Percentiles rank a stretch among this genome's conserved stretches.
Conservation (phyloP, 2,329 filamentous ascomycete species). For the Ophiostoma tasmaniense region DNA sequence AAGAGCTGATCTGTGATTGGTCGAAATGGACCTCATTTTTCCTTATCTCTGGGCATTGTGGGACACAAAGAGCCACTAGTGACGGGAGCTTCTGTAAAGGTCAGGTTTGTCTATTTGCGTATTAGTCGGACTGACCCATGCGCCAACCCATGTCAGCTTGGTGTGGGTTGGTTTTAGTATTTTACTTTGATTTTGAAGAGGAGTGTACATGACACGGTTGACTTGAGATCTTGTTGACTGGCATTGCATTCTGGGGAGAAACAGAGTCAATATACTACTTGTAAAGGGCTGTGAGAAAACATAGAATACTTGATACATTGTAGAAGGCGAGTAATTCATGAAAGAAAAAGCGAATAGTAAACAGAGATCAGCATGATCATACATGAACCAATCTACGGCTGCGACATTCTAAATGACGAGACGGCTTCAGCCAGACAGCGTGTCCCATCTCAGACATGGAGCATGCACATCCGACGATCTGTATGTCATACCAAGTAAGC, state of each 20-base stretch:
- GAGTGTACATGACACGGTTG: no score
- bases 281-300: no score
- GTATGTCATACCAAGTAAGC: not conserved
- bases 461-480: not conserved
- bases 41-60: constrained; percentile 22
- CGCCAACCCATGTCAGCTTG: not conserved
- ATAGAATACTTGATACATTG: no score
- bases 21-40: constrained; percentile 1
- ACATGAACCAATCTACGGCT: not conserved
- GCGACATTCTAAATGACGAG: constrained; percentile 7
- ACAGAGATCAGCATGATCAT: not conserved
- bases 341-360: not conserved
- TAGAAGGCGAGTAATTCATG: not conserved
- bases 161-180: no score
- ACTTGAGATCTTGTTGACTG: not conserved
- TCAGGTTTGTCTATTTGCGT: not conserved
- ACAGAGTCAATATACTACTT: no score
- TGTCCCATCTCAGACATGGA: not conserved
- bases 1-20: constrained; percentile 2
- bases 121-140: not conserved
- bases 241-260: not conserved
- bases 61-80: constrained; percentile 1
- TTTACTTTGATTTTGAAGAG: not conserved
- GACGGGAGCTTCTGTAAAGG: constrained; percentile 5
- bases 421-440: not conserved